These are phyloP conservation scores for Dioscorea alata DNA, from an alignment of 106 monocot species.

Conservation along the genomic window DNA sequence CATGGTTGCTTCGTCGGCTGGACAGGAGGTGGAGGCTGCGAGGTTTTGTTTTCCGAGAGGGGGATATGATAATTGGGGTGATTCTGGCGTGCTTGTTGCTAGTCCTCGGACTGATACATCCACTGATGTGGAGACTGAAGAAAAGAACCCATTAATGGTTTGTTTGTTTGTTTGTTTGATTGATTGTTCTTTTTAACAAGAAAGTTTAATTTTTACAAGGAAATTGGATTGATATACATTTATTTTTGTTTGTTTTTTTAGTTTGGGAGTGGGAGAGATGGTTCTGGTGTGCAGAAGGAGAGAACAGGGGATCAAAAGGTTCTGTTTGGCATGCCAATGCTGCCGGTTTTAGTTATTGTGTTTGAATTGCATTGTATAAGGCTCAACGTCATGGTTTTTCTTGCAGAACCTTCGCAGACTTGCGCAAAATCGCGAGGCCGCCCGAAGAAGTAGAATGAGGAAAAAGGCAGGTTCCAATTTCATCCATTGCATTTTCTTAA, in stretches of 20 bases:
- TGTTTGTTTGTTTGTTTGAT: too few relatives aligned
- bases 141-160: slow-evolving; percentile 24
- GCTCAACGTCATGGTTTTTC: background rate
- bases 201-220: too few relatives aligned
- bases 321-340: background rate
- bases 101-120: slow-evolving; percentile 56
- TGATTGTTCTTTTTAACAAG: background rate
- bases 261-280: slow-evolving; percentile 21
- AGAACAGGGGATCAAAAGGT: slow-evolving; percentile 63
- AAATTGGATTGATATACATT: background rate
- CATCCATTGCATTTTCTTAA: background rate
- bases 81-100: slow-evolving; percentile 44
- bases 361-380: too few relatives aligned
- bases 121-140: slow-evolving; percentile 48
- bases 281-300: slow-evolving; percentile 29
- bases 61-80: slow-evolving; percentile 68
- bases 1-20: slow-evolving; percentile 13
- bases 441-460: slow-evolving; percentile 55
- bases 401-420: slow-evolving; percentile 44
- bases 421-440: slow-evolving; percentile 70
- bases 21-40: slow-evolving; percentile 9
- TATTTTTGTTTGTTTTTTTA: slow-evolving; percentile 5
- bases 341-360: too few relatives aligned
- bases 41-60: slow-evolving; percentile 24
- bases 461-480: slow-evolving; percentile 39